phyloP scores from a whole-genome alignment of 768 basidiomycete genomes.

The Podaxis rugospora region DNA sequence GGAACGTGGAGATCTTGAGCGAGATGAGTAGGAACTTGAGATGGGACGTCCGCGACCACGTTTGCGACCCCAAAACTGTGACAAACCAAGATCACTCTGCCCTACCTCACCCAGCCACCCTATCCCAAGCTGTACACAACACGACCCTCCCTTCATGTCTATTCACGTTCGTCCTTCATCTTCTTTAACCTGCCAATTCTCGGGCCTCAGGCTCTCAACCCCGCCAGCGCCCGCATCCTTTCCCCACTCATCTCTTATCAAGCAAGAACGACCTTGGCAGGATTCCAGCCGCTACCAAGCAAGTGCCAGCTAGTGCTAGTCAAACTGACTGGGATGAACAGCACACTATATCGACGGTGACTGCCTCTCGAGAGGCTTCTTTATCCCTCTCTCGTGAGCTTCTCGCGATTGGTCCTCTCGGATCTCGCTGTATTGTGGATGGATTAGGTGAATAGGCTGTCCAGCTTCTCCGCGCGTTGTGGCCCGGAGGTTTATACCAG shows the following conservation, averaged over 20 bases:
- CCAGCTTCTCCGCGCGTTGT: neutral
- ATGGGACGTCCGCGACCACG: neutral
- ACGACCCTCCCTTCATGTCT: neutral
- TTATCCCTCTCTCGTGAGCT: neutral
- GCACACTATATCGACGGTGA: neutral
- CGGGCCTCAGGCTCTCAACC: neutral
- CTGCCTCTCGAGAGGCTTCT: neutral
- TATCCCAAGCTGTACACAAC: no score
- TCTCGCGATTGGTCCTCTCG: neutral
- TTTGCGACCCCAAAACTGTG: neutral
- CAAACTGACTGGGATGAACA: neutral
- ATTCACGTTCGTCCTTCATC: neutral
- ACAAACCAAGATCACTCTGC: no score
- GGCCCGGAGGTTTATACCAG: neutral
- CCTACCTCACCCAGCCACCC: no score
- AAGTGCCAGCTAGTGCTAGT: neutral
- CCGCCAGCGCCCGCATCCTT: neutral
- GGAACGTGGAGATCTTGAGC: slow-evolving; percentile 47
- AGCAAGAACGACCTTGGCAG: slow-evolving; percentile 3
- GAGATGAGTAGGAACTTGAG: neutral
- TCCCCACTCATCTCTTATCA: slow-evolving; percentile 8
- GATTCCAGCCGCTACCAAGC: neutral
- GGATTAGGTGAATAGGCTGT: neutral
- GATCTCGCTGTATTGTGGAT: neutral
- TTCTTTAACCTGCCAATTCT: neutral